Conservation (phyloP, 495 filamentous ascomycete genomes). For the Glonium stellatum region DNA sequence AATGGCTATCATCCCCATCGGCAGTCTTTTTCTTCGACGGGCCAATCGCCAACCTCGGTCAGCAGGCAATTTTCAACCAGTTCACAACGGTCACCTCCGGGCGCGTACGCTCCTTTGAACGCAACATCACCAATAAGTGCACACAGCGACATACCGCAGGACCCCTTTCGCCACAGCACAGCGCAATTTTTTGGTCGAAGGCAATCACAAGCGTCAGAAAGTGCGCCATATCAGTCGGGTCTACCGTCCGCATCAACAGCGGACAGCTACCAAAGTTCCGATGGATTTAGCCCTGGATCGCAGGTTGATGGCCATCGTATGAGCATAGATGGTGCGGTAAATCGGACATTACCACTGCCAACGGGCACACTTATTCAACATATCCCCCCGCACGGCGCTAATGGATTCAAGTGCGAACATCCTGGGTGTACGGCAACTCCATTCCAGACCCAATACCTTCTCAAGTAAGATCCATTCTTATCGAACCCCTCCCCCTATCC, state of each 20-base stretch:
- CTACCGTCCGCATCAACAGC: conserved; percentile 29
- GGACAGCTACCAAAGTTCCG: conserved; percentile 31
- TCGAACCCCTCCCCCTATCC: not conserved
- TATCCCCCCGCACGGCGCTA: conserved; percentile 24
- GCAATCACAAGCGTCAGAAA: conserved; percentile 30
- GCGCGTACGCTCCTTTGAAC: conserved; percentile 21
- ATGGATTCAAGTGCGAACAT: conserved; percentile 58
- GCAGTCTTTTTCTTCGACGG: conserved; percentile 28
- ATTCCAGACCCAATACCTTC: conserved; percentile 85
- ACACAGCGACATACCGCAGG: conserved; percentile 25
- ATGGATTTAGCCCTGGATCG: conserved; percentile 32
- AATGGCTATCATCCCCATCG: conserved; percentile 24
- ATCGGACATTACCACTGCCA: conserved; percentile 28
- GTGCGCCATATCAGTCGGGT: conserved; percentile 23
- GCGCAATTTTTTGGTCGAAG: conserved; percentile 27
- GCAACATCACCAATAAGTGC: conserved; percentile 31
- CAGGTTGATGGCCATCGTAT: conserved; percentile 23
- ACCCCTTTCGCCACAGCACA: conserved; percentile 23
- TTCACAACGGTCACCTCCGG: conserved; percentile 18
- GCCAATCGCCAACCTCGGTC: conserved; percentile 24
- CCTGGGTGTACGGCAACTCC: conserved; percentile 72
- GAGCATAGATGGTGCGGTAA: conserved; percentile 28
- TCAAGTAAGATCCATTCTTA: conserved; percentile 51
- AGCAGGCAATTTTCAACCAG: conserved; percentile 21
- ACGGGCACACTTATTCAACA: conserved; percentile 28